Base-by-base conservation (phyloP, 2,329 filamentous ascomycete genomes). In the Trichophyton verrucosum region DNA sequence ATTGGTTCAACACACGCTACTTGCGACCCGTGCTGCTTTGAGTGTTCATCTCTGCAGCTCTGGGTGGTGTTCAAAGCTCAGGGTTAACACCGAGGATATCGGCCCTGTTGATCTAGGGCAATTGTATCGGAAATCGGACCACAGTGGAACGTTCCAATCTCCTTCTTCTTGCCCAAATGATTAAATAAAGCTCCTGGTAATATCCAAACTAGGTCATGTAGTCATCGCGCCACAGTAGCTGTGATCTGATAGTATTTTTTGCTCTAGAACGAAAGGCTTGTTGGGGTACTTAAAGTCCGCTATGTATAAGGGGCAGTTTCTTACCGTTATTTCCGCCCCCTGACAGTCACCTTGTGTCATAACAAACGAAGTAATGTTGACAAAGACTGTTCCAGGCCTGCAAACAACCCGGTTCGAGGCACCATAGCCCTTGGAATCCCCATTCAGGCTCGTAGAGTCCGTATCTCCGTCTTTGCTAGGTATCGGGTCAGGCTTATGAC, bases 331-430 rank as follows among this genome's bases (percentile, higher is more conserved):
- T 66, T 73, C 68, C 56, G 77, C 64, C 9, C 71, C 72, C 24
- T 61, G 65, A 64, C 89, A 91, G 72, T 97, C 88, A 1, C 75
- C 73, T 63, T 84, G 79, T 0, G 81, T 74, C 51, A 97, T 75
- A 24, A 96, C 75, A 64, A 99, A 86, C 9, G 86, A 88, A 33
- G 85, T 84, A 51, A 91, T 77, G 70, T 96, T 91, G 59, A 97
- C 86, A 65, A 96, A 86, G 0, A 89, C 90, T 30, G 86, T 79
- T 0, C 85, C 82, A 6, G 78, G 61, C 40, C 81, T 80, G 1
- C 90, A 87, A 17, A 81, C 76, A 60, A 96, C 86, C 64, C 80
- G 82, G 66, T 86, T 91, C 51, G 85, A 86, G 33, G 91, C 89
- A n/a, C 89, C 88, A 70, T 96, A 96, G 0, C 89, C 91, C 68